Percentiles rank a stretch among this genome's conserved stretches.
These are phyloP conservation scores for Triglochin maritima DNA, from an alignment of 106 monocot species.

Conservation along the genomic window DNA sequence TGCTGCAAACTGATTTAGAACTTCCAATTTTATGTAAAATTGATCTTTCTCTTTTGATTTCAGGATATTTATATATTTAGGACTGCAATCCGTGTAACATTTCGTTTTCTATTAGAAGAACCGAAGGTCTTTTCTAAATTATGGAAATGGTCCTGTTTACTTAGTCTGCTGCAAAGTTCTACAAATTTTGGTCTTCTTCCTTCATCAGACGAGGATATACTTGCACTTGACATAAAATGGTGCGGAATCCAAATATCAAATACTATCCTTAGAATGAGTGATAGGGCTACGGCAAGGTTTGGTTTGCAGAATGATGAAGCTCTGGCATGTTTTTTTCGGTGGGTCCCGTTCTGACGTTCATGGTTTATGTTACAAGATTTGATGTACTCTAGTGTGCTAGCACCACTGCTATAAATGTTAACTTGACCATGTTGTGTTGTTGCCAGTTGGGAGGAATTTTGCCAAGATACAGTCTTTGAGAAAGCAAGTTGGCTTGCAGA, in stretches of 20 bases:
- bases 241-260: constrained; percentile 53
- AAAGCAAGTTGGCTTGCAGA: constrained; percentile 66
- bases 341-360: constrained; percentile 9
- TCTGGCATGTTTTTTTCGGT: constrained; percentile 62
- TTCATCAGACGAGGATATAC: background rate
- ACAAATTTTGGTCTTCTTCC: constrained; percentile 13
- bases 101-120: constrained; percentile 52
- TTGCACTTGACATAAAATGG: constrained; percentile 66
- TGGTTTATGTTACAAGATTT: background rate
- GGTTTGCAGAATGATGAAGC: constrained; percentile 40
- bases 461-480: constrained; percentile 72
- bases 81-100: constrained; percentile 36
- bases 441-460: constrained; percentile 74
- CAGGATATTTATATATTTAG: constrained; percentile 41
- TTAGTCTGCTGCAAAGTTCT: constrained; percentile 34
- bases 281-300: constrained; percentile 37
- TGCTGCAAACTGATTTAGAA: background rate
- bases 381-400: background rate
- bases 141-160: constrained; percentile 85
- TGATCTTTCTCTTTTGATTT: constrained; percentile 5
- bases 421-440: background rate
- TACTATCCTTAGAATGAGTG: constrained; percentile 46
- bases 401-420: background rate
- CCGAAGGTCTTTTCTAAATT: constrained; percentile 53
- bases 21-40: background rate